These are phyloP conservation scores for Apiospora kogelbergensis DNA, from an alignment of 2,329 filamentous ascomycete genomes.

Conservation along the genomic window DNA sequence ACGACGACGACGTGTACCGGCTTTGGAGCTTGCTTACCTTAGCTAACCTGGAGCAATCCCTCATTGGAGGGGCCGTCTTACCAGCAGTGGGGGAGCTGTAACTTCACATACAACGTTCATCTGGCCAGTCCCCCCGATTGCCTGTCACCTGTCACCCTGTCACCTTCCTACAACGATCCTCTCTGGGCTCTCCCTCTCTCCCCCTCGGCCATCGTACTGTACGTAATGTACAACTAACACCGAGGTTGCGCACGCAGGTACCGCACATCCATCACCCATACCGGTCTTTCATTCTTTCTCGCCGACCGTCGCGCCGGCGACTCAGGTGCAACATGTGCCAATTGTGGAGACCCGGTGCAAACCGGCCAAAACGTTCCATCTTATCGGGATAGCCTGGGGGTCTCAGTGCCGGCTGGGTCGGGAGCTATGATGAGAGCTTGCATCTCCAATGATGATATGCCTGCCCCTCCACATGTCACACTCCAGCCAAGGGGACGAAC, in stretches of 20 bases:
- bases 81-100: not conserved
- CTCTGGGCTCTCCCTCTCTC: too few relatives aligned
- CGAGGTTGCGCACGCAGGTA: not conserved
- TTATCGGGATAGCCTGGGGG: constrained; percentile 14
- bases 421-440: constrained; percentile 1
- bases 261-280: not conserved
- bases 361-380: constrained; percentile 34
- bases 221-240: not conserved
- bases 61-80: not conserved
- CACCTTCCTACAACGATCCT: constrained; percentile 1
- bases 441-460: constrained; percentile 6
- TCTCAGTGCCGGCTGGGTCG: not conserved
- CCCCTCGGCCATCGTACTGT: not conserved
- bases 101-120: constrained; percentile 8
- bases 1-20: too few relatives aligned
- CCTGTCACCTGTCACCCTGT: constrained; percentile 2
- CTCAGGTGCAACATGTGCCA: constrained; percentile 13
- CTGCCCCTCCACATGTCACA: constrained; percentile 4
- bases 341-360: constrained; percentile 21
- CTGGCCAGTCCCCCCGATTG: not conserved
- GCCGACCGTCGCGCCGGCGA: not conserved
- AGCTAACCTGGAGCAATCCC: not conserved
- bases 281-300: not conserved
- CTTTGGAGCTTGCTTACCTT: too few relatives aligned
- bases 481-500: not conserved